A percentile compares a stretch with the other conserved stretches of the same genome.
Conservation (phyloP, 2,329 filamentous ascomycete species). For the Madurella fahalii region DNA sequence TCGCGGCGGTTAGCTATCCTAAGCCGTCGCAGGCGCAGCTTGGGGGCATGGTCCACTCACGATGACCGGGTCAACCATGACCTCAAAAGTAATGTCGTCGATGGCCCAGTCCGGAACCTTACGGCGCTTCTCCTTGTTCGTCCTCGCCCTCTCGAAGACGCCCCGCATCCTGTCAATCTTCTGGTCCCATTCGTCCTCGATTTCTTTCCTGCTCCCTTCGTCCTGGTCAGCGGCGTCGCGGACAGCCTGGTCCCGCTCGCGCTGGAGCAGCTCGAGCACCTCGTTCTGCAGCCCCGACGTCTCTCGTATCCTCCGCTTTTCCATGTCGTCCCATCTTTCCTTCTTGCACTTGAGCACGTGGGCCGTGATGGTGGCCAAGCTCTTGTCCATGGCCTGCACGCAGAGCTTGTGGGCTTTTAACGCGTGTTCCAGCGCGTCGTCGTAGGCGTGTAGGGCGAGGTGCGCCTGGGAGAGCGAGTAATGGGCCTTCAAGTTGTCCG, state of each 20-base stretch:
- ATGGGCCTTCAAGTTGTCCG: constrained; percentile 71
- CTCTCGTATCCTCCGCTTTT: constrained; percentile 56
- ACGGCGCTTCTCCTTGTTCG: constrained; percentile 42
- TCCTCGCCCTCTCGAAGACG: constrained; percentile 51
- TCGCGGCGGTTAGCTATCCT: constrained; percentile 17
- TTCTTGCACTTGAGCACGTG: constrained; percentile 80
- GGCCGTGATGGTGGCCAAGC: constrained; percentile 65
- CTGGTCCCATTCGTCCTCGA: constrained; percentile 43
- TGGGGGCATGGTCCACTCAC: constrained; percentile 34
- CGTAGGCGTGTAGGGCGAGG: constrained; percentile 65
- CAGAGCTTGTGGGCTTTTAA: constrained; percentile 70
- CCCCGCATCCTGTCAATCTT: constrained; percentile 44
- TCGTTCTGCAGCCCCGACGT: constrained; percentile 57
- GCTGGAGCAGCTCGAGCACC: constrained; percentile 49
- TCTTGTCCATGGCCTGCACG: constrained; percentile 58
- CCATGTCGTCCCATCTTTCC: constrained; percentile 74
- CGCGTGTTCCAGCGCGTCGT: constrained; percentile 68
- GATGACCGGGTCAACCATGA: constrained; percentile 68
- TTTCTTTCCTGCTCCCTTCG: constrained; percentile 40
- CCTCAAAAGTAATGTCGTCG: constrained; percentile 69
- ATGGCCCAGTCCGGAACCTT: constrained; percentile 72
- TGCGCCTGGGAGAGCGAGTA: constrained; percentile 83
- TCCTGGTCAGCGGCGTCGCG: constrained; percentile 40
- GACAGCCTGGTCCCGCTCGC: constrained; percentile 43
- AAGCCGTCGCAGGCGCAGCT: neutral